Percentiles rank a stretch among this genome's conserved stretches.
Evolutionary conservation across 2,329 filamentous ascomycete species (phyloP).

Genomic region (Xylariaceae sp.): DNA sequence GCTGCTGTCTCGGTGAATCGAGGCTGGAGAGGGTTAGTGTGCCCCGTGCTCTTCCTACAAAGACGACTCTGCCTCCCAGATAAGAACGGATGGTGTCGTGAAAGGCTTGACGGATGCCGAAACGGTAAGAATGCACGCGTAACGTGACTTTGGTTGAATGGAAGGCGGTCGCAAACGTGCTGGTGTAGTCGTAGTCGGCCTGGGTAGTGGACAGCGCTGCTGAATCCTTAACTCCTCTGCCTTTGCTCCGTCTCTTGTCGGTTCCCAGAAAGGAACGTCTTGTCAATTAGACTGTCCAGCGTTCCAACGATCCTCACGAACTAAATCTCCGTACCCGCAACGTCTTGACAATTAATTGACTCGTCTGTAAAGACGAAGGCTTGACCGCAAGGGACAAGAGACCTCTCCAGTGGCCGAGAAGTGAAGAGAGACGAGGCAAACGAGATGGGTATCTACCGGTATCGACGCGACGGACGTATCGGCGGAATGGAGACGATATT

Average conservation of each 20-base stretch:
- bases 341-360: slow-evolving; percentile 11
- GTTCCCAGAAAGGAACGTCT: slow-evolving; percentile 13
- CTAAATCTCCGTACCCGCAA: slow-evolving; percentile 4
- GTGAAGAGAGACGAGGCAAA: slow-evolving; percentile 18
- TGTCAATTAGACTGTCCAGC: slow-evolving; percentile 8
- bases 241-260: slow-evolving; percentile 23
- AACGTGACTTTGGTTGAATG: slow-evolving; percentile 18
- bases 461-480: slow-evolving; percentile 13
- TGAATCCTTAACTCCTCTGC: slow-evolving; percentile 41
- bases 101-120: slow-evolving; percentile 10
- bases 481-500: slow-evolving; percentile 22
- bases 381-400: neutral
- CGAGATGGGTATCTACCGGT: slow-evolving; percentile 15
- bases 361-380: slow-evolving; percentile 2
- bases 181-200: slow-evolving; percentile 18
- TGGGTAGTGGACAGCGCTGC: slow-evolving; percentile 45
- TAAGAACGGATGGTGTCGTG: slow-evolving; percentile 5
- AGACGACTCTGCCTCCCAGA: neutral
- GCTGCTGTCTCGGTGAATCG: slow-evolving; percentile 3
- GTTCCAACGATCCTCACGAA: slow-evolving; percentile 4
- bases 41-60: neutral
- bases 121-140: slow-evolving; percentile 21
- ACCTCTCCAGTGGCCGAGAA: neutral
- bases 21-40: neutral
- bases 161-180: slow-evolving; percentile 22